A percentile compares a stretch with the other conserved stretches of the same genome.
Conservation (phyloP, 2,329 filamentous ascomycete genomes). For the Immersiporthe knoxdaviesiana region DNA sequence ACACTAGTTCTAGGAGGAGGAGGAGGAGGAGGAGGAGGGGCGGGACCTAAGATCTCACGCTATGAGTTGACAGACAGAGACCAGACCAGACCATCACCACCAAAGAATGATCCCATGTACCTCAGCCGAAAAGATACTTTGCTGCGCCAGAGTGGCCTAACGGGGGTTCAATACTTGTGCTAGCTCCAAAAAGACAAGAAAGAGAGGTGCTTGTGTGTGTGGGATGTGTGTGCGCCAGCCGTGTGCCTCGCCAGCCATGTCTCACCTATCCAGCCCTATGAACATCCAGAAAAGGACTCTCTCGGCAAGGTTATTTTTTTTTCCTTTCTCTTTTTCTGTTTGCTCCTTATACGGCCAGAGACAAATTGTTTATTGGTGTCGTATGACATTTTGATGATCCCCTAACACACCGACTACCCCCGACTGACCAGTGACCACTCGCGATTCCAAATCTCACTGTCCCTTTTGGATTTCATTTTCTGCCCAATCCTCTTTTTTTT, state of each 20-base stretch:
- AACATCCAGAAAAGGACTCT: constrained; percentile 3
- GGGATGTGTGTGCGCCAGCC: not conserved
- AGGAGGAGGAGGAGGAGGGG: not conserved
- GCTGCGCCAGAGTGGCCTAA: not conserved
- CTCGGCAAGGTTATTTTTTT: not conserved
- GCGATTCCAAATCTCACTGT: not conserved
- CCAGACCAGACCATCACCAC: not conserved
- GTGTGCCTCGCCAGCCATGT: not conserved
- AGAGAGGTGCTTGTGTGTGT: not conserved
- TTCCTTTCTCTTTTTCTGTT: not conserved
- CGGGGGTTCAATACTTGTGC: not conserved
- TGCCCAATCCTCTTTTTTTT: not conserved
- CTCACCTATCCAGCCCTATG: constrained; percentile 20
- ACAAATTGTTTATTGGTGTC: not conserved
- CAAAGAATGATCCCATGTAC: constrained; percentile 14
- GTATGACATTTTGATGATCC: not conserved
- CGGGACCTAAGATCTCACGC: constrained; percentile 2
- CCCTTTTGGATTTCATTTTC: not conserved
- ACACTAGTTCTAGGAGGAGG: not conserved
- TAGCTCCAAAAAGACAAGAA: not conserved
- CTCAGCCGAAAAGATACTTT: constrained; percentile 7
- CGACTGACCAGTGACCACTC: constrained; percentile 1
- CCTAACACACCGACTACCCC: no score
- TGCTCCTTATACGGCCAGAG: not conserved
- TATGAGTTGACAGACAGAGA: not conserved